A percentile compares a stretch with the other conserved stretches of the same genome.
These are phyloP conservation scores for Aciculoconidium aculeatum DNA, from an alignment of 805 yeast genomes.

Conservation along the genomic window DNA sequence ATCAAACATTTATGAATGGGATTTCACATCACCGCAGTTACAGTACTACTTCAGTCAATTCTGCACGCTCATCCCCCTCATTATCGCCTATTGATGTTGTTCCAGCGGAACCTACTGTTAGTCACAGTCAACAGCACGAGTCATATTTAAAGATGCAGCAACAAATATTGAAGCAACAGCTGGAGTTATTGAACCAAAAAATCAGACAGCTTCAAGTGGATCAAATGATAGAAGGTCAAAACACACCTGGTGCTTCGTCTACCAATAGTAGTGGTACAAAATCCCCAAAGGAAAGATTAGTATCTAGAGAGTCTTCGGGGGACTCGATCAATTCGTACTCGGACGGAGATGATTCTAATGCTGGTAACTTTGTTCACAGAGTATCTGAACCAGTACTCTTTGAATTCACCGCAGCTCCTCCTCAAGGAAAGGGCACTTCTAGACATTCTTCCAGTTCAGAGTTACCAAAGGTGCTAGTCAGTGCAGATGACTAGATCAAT, in stretches of 20 bases:
- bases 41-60: constrained; percentile 6
- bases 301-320: constrained; percentile 5
- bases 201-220: constrained; percentile 5
- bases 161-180: constrained; percentile 33
- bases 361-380: no score
- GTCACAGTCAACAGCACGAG: constrained; percentile 28
- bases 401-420: no score
- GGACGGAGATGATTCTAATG: no score
- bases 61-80: constrained; percentile 5
- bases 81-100: constrained; percentile 4
- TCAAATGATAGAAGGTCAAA: neutral
- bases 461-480: no score
- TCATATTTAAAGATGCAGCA: constrained; percentile 32
- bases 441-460: no score
- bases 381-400: no score
- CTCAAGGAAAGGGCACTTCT: no score
- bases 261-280: no score
- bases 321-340: constrained; percentile 10
- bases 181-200: constrained; percentile 20
- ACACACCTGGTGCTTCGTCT: no score
- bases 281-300: no score
- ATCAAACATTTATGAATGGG: constrained; percentile 17
- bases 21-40: constrained; percentile 3
- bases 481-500: no score
- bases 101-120: neutral